Conservation (phyloP, 805 yeast genomes). For the Teunomyces panamensis region DNA sequence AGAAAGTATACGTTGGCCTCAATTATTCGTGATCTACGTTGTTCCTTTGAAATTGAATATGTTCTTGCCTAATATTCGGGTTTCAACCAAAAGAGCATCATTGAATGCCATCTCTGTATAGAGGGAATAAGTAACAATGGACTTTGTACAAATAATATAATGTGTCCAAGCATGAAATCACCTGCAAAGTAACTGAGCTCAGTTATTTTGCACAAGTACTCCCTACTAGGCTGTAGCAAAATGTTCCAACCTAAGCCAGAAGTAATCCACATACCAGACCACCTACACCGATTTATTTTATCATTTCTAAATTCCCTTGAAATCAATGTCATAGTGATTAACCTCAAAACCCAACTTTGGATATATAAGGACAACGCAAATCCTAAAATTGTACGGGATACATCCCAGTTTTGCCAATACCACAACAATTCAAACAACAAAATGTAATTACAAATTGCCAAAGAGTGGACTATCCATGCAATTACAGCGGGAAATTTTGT, state of each 20-base stretch:
- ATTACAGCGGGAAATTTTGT: constrained; percentile 47
- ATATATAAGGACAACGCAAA: constrained; percentile 52
- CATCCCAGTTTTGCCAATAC: constrained; percentile 65
- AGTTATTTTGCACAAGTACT: constrained; percentile 56
- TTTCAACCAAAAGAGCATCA: constrained; percentile 64
- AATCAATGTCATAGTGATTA: constrained; percentile 47
- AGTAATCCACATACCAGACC: constrained; percentile 68
- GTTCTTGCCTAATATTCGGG: constrained; percentile 53
- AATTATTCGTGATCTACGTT: constrained; percentile 37
- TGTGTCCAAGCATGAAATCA: constrained; percentile 60
- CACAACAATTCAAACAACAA: constrained; percentile 61
- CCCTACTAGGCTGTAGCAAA: constrained; percentile 63
- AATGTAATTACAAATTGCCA: constrained; percentile 52
- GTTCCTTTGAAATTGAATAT: constrained; percentile 41
- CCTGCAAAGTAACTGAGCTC: constrained; percentile 69
- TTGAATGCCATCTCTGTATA: constrained; percentile 64
- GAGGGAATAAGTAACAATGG: constrained; percentile 64
- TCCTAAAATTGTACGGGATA: constrained; percentile 59
- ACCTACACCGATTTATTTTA: constrained; percentile 66
- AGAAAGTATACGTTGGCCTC: constrained; percentile 31
- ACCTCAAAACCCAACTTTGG: constrained; percentile 57
- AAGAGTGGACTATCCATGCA: constrained; percentile 55
- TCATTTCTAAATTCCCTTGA: constrained; percentile 63
- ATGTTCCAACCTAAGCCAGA: constrained; percentile 61
- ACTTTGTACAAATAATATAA: constrained; percentile 53